phyloP scores from a whole-genome alignment of 1,139 yeast species.

The Saccharomycopsis hybrid region DNA sequence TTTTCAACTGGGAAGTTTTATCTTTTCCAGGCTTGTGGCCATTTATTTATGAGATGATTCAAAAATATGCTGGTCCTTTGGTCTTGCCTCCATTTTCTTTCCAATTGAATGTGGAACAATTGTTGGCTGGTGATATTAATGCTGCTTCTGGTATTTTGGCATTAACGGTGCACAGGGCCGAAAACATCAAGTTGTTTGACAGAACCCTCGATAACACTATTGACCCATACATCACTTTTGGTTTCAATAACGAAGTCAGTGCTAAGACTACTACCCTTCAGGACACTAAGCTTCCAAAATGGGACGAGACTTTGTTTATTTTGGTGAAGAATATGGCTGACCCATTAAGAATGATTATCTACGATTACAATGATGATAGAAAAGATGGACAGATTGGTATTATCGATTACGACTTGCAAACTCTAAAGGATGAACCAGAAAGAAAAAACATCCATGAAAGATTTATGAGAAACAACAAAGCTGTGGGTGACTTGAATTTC shows the following conservation, averaged over 20 bases:
- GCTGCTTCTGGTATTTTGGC: constrained; percentile 84
- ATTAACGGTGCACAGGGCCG: constrained; percentile 60
- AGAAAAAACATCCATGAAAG: constrained; percentile 48
- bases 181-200: constrained; percentile 60
- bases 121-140: constrained; percentile 75
- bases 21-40: constrained; percentile 80
- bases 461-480: constrained; percentile 71
- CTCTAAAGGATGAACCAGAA: constrained; percentile 48
- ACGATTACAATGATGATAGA: constrained; percentile 71
- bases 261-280: constrained; percentile 63
- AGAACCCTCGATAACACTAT: constrained; percentile 65
- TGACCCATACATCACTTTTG: constrained; percentile 82
- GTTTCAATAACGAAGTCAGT: constrained; percentile 49
- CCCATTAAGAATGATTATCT: constrained; percentile 62
- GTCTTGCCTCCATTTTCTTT: constrained; percentile 83
- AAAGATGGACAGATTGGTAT: constrained; percentile 80
- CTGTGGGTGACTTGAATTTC: constrained; percentile 66
- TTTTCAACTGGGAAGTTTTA: constrained; percentile 82
- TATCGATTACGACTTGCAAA: constrained; percentile 68
- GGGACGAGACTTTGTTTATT: constrained; percentile 74
- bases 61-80: constrained; percentile 82
- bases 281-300: constrained; percentile 65
- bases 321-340: constrained; percentile 74
- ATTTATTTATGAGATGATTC: constrained; percentile 76
- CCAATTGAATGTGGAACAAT: constrained; percentile 86